Base-by-base conservation (phyloP, 1,139 yeast species). In the Kurtzmaniella quercitrusa region DNA sequence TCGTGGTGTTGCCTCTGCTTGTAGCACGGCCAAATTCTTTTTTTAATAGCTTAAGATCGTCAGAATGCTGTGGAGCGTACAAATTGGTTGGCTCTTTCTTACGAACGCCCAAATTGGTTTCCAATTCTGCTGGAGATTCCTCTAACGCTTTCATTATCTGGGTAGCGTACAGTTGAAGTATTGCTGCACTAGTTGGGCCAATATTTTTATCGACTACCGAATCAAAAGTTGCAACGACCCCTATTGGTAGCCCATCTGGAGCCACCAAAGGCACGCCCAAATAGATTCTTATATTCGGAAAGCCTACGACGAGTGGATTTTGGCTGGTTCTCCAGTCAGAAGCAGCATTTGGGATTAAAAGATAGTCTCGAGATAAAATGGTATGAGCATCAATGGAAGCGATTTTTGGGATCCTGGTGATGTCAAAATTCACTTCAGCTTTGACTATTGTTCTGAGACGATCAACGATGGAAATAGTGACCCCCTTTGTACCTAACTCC, bases 341-440 rank as follows among this genome's bases (percentile, higher is more conserved):
- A 4, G 79, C 59, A 1, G 89, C 82, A 58, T 85, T 87, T 21
- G 71, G 57, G 17, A 85, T 51, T 2, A 78, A 63, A 51, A 85
- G 77, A 50, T 70, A 68, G 1, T 72, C 79, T 11, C 66, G 63
- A 0, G 90, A 82, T 37, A 85, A 60, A 4, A 85, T 69, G 0
- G 88, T 70, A 61, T 85, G 91, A 4, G 81, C 79, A 58, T 85
- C 91, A 37, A 85, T 62, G 1, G 88, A 80, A 1, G 79, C 66
- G 36, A 63, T 65, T 42, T 87, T 65, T 5, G 85, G 79, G 37
- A 80, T 67, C 44, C 73, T 76, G n/a, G 62, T 63, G 47, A 68
- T 62, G 19, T 72, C 73, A 16, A 80, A 65, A 19, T 70, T 59
- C 2, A 75, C 70, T 45, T 77, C 76, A 51, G 66, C 68, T 54